phyloP scores from a whole-genome alignment of 495 filamentous ascomycete species.

The Podospora anserina region DNA sequence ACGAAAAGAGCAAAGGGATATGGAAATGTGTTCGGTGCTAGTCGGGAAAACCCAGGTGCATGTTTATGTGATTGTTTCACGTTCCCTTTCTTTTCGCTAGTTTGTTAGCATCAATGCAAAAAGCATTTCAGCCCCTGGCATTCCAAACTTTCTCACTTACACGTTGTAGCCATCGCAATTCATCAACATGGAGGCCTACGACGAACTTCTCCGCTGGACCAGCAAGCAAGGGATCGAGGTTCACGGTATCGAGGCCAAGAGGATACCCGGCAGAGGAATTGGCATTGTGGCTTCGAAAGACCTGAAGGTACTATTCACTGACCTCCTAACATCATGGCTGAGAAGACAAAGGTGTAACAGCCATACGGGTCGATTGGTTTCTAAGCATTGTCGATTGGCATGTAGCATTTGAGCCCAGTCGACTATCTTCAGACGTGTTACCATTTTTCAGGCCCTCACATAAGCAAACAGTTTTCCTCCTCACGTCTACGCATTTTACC shows the following conservation, averaged over 20 bases:
- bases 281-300: conserved; percentile 67
- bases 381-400: no score
- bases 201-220: conserved; percentile 63
- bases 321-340: background rate
- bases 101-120: background rate
- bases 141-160: background rate
- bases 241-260: conserved; percentile 56
- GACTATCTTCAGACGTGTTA: no score
- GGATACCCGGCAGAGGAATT: conserved; percentile 64
- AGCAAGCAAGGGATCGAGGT: conserved; percentile 53
- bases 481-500: background rate
- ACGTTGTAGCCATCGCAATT: background rate
- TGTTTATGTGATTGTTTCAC: background rate
- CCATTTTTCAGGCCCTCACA: no score
- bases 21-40: no score
- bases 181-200: conserved; percentile 36
- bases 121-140: background rate
- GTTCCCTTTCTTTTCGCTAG: background rate
- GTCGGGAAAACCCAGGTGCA: no score
- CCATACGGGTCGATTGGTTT: no score
- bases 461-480: no score
- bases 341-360: no score
- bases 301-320: conserved; percentile 52
- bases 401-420: no score
- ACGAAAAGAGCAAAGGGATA: no score